phyloP scores from a whole-genome alignment of 2,329 filamentous ascomycete species.

The Fusarium nematophilum region DNA sequence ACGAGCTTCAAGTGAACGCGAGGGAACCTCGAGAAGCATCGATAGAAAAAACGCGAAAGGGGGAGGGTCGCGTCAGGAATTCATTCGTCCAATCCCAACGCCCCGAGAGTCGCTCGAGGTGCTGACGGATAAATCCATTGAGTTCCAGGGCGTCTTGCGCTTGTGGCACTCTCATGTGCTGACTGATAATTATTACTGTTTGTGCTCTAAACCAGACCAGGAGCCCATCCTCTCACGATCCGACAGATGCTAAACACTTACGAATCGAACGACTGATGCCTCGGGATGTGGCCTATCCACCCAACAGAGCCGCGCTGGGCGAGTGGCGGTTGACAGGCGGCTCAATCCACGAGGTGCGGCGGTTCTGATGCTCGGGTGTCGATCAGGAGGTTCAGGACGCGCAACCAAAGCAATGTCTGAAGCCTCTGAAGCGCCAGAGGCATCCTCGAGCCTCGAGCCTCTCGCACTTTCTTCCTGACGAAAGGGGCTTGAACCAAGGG shows the following conservation, averaged over 20 bases:
- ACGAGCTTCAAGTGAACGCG: conserved; percentile 3
- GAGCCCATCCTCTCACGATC: conserved; percentile 2
- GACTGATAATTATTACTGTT: conserved; percentile 1
- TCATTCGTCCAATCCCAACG: conserved; percentile 32
- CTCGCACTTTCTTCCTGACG: conserved; percentile 33
- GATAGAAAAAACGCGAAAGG: conserved; percentile 24
- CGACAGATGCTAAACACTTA: conserved; percentile 21
- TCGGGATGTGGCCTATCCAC: conserved; percentile 13
- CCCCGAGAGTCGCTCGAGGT: neutral
- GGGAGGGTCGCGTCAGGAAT: conserved; percentile 23
- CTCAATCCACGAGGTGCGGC: conserved; percentile 13
- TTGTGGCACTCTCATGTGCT: neutral
- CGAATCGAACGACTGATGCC: conserved; percentile 17
- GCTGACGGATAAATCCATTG: conserved; percentile 10
- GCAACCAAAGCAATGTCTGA: conserved; percentile 35
- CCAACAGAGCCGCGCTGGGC: conserved; percentile 16
- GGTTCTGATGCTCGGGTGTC: conserved; percentile 19
- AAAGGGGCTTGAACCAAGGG: conserved; percentile 34
- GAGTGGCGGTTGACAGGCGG: conserved; percentile 21
- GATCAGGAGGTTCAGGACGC: conserved; percentile 44
- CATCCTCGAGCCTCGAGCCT: conserved; percentile 34
- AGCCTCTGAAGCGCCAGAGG: conserved; percentile 9
- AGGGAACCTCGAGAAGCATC: conserved; percentile 22
- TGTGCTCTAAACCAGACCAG: conserved; percentile 3
- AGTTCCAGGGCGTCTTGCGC: conserved; percentile 14